Base-by-base conservation (phyloP, 306 rosid species). In the Vigna angularis region DNA sequence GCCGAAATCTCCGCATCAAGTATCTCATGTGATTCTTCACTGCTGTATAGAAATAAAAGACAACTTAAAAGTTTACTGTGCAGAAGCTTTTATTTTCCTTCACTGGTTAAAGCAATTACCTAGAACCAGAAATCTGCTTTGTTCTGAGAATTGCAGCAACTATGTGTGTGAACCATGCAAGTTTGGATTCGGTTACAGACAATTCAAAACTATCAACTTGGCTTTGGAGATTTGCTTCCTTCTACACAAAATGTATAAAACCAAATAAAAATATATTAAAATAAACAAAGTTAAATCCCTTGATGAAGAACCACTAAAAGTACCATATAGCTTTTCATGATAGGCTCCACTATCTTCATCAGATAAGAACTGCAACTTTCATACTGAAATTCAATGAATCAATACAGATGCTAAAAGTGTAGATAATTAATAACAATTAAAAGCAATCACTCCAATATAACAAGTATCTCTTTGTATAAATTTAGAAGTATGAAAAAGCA, bases 1-100 rank as follows among this genome's bases (percentile, higher is more conserved):
- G 89, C 89, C 59, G 86, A 85, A 66, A 85, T 74, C 66, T 85
- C 89, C 15, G 82, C 89, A 79, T 85, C 89, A 45, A 82, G 80
- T 44, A 75, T 53, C 76, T 85, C 89, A 57, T 82, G 77, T 51
- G 86, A 85, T 51, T 85, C 86, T 75, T 79, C 82, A 72, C 89
- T 85, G 78, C 38, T 70, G 50, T 42, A 48, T 10, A 79, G 74
- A 79, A 66, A 73, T n/a, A 72, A 70, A 45, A 45, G 30, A 76
- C 26, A 62, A 51, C 69, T 63, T 45, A 82, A 40, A 38, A 56
- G 9, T 64, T 73, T 36, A 72, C 17, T 20, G 34, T 58, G 79
- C 34, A 65, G 14, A 82, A 74, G 63, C 48, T 58, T 22, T 20
- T 50, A 34, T 56, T 44, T 48, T 30, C 61, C 63, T 44, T 16